These are phyloP conservation scores for Kockiozyma suomiensis DNA, from an alignment of 805 yeast species.

Conservation along the genomic window DNA sequence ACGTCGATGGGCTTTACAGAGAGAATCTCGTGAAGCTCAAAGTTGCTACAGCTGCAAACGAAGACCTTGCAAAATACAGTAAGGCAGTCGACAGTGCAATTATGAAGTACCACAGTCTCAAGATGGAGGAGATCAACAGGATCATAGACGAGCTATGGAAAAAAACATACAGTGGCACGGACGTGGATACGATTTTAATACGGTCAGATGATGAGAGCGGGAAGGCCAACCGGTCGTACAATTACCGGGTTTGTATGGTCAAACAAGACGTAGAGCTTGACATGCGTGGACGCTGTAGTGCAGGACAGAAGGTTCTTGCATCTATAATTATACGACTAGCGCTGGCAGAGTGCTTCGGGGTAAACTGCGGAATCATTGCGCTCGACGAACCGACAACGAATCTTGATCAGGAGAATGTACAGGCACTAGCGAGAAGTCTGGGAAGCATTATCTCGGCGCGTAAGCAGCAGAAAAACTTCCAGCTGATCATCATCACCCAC, in stretches of 20 bases:
- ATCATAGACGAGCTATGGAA: conserved; percentile 92
- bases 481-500: conserved; percentile 92
- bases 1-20: conserved; percentile 64
- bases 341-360: conserved; percentile 92
- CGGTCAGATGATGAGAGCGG: conserved; percentile 69
- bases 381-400: conserved; percentile 98
- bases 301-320: conserved; percentile 95
- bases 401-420: conserved; percentile 85
- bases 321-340: conserved; percentile 89
- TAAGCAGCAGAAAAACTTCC: conserved; percentile 81
- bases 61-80: conserved; percentile 78
- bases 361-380: conserved; percentile 92
- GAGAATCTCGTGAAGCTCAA: conserved; percentile 75
- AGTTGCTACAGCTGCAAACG: conserved; percentile 71
- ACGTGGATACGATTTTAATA: conserved; percentile 86
- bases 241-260: conserved; percentile 69
- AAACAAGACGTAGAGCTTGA: conserved; percentile 90
- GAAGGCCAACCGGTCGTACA: conserved; percentile 37
- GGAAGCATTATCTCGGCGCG: conserved; percentile 74
- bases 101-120: conserved; percentile 85
- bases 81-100: conserved; percentile 90
- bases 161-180: conserved; percentile 90
- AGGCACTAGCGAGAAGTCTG: conserved; percentile 80
- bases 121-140: conserved; percentile 90
- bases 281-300: conserved; percentile 98